Conservation (phyloP, 2,329 filamentous ascomycete species). For the Alternaria sp. region DNA sequence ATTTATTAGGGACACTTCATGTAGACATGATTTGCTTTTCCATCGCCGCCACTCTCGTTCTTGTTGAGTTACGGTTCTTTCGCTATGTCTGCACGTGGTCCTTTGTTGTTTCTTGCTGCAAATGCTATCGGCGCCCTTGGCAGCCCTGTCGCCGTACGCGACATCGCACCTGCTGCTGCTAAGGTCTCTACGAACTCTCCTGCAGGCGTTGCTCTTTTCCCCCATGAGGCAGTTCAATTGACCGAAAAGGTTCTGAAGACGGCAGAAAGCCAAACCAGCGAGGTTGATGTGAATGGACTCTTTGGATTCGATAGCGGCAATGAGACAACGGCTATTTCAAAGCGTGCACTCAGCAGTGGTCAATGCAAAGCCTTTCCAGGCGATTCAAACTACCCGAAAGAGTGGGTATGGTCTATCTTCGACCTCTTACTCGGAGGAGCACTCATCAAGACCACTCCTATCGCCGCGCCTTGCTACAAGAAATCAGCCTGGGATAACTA, state of each 20-base stretch:
- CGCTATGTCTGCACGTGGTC: conserved; percentile 13
- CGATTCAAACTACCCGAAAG: conserved; percentile 28
- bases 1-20: background rate
- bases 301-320: conserved; percentile 45
- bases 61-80: background rate
- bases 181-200: conserved; percentile 16
- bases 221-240: conserved; percentile 24
- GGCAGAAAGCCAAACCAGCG: conserved; percentile 4
- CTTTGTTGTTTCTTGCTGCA: conserved; percentile 7
- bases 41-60: background rate
- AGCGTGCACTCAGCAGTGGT: conserved; percentile 3
- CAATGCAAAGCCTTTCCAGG: conserved; percentile 35
- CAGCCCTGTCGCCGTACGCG: conserved; percentile 8
- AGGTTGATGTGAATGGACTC: conserved; percentile 10
- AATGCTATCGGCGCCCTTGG: conserved; percentile 11
- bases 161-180: conserved; percentile 19
- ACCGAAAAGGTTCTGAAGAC: conserved; percentile 18
- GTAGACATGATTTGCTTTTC: background rate
- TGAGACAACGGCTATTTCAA: background rate
- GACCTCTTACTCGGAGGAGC: conserved; percentile 24
- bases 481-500: conserved; percentile 19
- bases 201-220: conserved; percentile 20
- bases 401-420: conserved; percentile 27
- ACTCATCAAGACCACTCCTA: conserved; percentile 31
- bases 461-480: conserved; percentile 36